phyloP scores from a whole-genome alignment of 345 rosid genomes.

The Salix udensis region DNA sequence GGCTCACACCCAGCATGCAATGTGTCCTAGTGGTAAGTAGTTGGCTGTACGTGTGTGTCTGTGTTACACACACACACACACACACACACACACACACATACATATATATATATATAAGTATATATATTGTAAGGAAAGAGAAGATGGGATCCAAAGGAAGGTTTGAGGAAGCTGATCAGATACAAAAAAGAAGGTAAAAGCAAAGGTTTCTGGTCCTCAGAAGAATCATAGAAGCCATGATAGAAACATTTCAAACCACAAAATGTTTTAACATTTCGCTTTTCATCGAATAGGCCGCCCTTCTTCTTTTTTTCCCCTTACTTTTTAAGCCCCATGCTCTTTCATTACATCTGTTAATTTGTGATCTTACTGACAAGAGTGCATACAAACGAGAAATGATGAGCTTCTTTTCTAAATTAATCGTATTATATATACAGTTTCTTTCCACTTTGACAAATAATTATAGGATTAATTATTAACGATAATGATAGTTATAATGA shows the following conservation, averaged over 20 bases:
- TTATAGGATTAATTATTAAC: conserved; percentile 21
- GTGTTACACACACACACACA: too few relatives aligned
- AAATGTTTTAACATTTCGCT: conserved; percentile 39
- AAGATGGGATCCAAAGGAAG: conserved; percentile 33
- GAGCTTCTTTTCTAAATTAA: conserved; percentile 31
- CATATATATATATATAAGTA: too few relatives aligned
- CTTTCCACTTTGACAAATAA: conserved; percentile 21
- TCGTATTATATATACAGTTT: background rate
- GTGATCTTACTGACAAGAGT: conserved; percentile 29
- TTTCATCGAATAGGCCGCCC: conserved; percentile 45
- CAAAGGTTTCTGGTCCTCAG: conserved; percentile 54
- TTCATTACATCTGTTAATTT: background rate
- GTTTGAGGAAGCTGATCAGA: conserved; percentile 31
- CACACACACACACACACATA: too few relatives aligned
- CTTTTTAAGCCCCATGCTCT: background rate
- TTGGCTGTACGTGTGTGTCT: too few relatives aligned
- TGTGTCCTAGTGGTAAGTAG: too few relatives aligned
- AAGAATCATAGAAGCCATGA: conserved; percentile 55
- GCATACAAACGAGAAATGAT: conserved; percentile 35
- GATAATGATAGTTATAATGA: conserved; percentile 26
- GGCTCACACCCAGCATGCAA: too few relatives aligned
- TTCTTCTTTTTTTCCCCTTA: background rate
- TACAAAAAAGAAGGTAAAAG: conserved; percentile 58
- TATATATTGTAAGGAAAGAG: background rate
- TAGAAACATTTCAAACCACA: conserved; percentile 46